A percentile compares a stretch with the other conserved stretches of the same genome.
These are phyloP conservation scores for Diplodia intermedia DNA, from an alignment of 2,329 filamentous ascomycete genomes.

Conservation along the genomic window DNA sequence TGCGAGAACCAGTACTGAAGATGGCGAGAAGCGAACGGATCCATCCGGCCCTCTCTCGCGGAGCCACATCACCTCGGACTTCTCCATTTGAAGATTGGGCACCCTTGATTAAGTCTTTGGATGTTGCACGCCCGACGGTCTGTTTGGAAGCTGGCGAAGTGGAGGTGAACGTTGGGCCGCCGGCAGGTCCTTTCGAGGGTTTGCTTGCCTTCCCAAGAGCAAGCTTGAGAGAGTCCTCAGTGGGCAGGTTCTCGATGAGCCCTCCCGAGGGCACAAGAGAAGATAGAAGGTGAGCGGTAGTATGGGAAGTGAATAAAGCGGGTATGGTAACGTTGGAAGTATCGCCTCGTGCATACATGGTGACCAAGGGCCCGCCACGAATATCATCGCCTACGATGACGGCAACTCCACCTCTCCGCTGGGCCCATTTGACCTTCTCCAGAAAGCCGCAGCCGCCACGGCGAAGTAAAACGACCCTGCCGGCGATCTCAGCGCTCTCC, in stretches of 20 bases:
- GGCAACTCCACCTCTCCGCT: constrained; percentile 84
- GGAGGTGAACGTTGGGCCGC: constrained; percentile 41
- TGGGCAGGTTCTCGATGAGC: constrained; percentile 65
- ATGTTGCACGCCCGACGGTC: constrained; percentile 34
- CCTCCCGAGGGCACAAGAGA: constrained; percentile 76
- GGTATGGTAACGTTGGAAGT: constrained; percentile 95
- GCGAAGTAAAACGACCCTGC: constrained; percentile 90
- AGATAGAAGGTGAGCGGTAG: constrained; percentile 89
- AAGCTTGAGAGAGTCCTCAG: constrained; percentile 60
- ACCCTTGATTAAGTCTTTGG: not conserved
- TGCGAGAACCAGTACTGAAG: constrained; percentile 50
- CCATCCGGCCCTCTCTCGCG: constrained; percentile 50
- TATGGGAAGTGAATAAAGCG: constrained; percentile 92
- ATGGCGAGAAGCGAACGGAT: constrained; percentile 55
- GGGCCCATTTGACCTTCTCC: constrained; percentile 97
- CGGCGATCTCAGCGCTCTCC: constrained; percentile 88
- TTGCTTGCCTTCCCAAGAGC: constrained; percentile 34
- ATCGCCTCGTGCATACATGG: constrained; percentile 98
- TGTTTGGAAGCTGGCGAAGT: constrained; percentile 41
- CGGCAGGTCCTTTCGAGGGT: constrained; percentile 38
- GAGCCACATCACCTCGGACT: not conserved
- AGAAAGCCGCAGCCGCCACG: constrained; percentile 94
- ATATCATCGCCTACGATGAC: constrained; percentile 94
- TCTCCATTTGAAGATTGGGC: not conserved
- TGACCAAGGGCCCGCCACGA: constrained; percentile 85